Conservation (phyloP, 495 filamentous ascomycete genomes). For the Acidomyces sp. region DNA sequence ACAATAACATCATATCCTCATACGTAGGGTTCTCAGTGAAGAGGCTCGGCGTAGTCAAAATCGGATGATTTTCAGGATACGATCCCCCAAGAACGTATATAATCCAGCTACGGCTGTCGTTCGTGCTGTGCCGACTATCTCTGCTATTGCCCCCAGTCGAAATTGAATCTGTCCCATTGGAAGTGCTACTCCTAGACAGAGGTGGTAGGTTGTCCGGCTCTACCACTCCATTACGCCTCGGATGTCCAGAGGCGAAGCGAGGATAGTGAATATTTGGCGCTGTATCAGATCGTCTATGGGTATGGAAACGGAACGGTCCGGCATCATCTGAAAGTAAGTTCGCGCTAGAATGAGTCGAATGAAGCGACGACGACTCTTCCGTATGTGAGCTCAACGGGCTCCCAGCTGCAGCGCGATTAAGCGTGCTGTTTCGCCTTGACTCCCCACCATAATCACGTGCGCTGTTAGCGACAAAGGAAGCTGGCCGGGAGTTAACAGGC, state of each 20-base stretch:
- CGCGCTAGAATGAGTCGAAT: constrained; percentile 19
- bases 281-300: constrained; percentile 17
- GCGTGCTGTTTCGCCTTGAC: constrained; percentile 16
- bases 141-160: constrained; percentile 8
- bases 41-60: constrained; percentile 60
- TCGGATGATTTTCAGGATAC: constrained; percentile 63
- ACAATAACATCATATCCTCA: constrained; percentile 66
- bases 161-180: constrained; percentile 14
- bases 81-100: constrained; percentile 70
- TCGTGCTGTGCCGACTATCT: constrained; percentile 12
- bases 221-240: constrained; percentile 53
- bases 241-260: constrained; percentile 49
- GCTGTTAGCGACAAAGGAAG: constrained; percentile 33
- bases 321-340: constrained; percentile 10
- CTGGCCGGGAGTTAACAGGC: constrained; percentile 31
- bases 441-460: constrained; percentile 10
- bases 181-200: constrained; percentile 31
- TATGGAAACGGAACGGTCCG: constrained; percentile 4
- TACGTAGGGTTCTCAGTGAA: constrained; percentile 71
- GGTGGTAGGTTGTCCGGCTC: constrained; percentile 44
- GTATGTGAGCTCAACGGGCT: constrained; percentile 18
- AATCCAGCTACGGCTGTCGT: constrained; percentile 49
- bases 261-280: constrained; percentile 24
- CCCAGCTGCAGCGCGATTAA: constrained; percentile 13
- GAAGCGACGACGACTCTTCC: constrained; percentile 15